These are phyloP conservation scores for Gyrodon lividus DNA, from an alignment of 768 basidiomycete genomes.

Conservation along the genomic window DNA sequence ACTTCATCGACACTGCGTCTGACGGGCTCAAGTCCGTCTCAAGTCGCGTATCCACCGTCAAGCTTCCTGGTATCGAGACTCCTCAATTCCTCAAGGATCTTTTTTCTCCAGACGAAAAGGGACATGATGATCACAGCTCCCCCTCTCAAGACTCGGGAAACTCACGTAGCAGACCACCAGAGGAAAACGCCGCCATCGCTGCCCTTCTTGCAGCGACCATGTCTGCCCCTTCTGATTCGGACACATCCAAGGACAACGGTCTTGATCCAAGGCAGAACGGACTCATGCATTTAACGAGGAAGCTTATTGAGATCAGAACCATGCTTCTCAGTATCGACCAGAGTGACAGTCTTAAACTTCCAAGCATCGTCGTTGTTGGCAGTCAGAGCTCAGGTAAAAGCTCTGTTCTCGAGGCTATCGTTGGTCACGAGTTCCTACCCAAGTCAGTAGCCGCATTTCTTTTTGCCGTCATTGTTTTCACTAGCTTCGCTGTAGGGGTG, in stretches of 20 bases:
- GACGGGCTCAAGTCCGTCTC: slow-evolving; percentile 63
- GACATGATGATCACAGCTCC: slow-evolving; percentile 32
- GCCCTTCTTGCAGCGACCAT: slow-evolving; percentile 75
- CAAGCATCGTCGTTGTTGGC: slow-evolving; percentile 97
- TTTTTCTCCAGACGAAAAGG: slow-evolving; percentile 34
- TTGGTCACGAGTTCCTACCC: slow-evolving; percentile 96
- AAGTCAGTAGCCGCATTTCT: slow-evolving; percentile 62
- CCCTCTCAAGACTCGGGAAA: slow-evolving; percentile 39
- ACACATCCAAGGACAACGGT: slow-evolving; percentile 28
- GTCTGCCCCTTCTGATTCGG: slow-evolving; percentile 68
- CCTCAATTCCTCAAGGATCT: slow-evolving; percentile 73
- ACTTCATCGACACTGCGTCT: slow-evolving; percentile 69
- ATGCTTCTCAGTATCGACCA: slow-evolving; percentile 97
- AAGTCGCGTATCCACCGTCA: slow-evolving; percentile 56
- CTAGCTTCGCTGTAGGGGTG: slow-evolving; percentile 58
- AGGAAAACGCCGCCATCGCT: slow-evolving; percentile 65
- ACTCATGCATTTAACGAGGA: slow-evolving; percentile 89
- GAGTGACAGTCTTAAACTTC: slow-evolving; percentile 89
- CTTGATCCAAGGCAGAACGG: slow-evolving; percentile 67
- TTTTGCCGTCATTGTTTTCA: neutral
- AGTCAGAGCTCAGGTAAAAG: slow-evolving; percentile 99
- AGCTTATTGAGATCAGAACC: slow-evolving; percentile 92
- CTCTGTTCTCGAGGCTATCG: slow-evolving; percentile 94
- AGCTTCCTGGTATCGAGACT: slow-evolving; percentile 54
- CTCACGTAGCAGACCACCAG: slow-evolving; percentile 41